These are phyloP conservation scores for Globisporangium orthogonon DNA, from an alignment of 352 stramenopile species.

Conservation along the genomic window DNA sequence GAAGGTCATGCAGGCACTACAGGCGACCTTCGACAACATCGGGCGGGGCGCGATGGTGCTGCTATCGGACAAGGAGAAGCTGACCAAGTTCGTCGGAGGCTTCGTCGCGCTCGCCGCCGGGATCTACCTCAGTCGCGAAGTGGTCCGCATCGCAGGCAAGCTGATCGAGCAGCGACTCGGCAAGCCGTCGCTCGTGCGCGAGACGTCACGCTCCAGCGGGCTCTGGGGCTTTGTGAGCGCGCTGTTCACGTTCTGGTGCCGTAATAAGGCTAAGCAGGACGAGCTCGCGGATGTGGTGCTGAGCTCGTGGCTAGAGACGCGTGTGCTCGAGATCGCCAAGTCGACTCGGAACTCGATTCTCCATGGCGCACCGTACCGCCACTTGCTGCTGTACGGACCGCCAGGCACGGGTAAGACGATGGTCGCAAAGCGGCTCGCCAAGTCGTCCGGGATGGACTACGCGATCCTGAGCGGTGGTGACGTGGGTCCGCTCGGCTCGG, in stretches of 20 bases:
- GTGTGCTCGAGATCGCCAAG: constrained; percentile 53
- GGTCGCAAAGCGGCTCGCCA: constrained; percentile 75
- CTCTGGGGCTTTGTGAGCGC: constrained; percentile 32
- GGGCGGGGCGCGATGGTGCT: constrained; percentile 43
- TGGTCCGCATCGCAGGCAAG: constrained; percentile 46
- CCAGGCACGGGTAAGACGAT: constrained; percentile 86
- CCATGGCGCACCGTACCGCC: constrained; percentile 67
- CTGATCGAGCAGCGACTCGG: constrained; percentile 58
- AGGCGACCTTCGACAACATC: constrained; percentile 68
- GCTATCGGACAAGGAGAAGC: constrained; percentile 53
- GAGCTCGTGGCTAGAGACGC: constrained; percentile 39
- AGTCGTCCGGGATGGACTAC: constrained; percentile 67
- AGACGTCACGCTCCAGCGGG: constrained; percentile 51
- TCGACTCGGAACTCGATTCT: constrained; percentile 55
- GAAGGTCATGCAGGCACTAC: constrained; percentile 58
- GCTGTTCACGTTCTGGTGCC: constrained; percentile 17
- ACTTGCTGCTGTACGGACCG: constrained; percentile 81
- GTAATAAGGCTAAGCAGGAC: constrained; percentile 22
- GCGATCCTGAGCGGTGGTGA: constrained; percentile 83
- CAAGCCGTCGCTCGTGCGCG: constrained; percentile 64
- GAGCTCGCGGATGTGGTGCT: constrained; percentile 62
- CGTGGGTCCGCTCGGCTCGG: constrained; percentile 66
- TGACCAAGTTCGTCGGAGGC: constrained; percentile 48
- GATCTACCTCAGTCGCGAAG: constrained; percentile 58
- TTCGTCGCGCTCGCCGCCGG: constrained; percentile 51